Evolutionary conservation across 345 rosid species (phyloP), one percentile per base, ranked within the genome.

Genomic region (Salix arbutifolia): DNA sequence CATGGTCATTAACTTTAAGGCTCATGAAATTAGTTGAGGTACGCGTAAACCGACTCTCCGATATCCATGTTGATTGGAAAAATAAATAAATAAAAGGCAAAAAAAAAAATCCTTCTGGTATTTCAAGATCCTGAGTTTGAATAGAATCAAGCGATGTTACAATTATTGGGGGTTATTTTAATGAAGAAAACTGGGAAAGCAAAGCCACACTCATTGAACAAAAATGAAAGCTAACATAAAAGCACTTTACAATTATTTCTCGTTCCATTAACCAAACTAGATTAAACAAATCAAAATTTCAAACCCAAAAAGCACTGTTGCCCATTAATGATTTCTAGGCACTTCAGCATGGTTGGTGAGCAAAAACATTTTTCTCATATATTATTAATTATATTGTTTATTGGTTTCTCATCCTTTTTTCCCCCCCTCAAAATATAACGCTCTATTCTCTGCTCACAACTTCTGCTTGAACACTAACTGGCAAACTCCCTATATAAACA

Each of bases 141-240:
- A 70, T 53, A 77, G 75, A 73, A 69, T 31, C 77, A 18, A 66
- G 33, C 56, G 74, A 79, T 52, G 33, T 6, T 46, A 71, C 77
- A 74, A 73, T 73, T 68, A 71, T 70, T 74, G 84, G 72, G 72
- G 64, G 40, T 9, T 62, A 71, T 44, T 79, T 70, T 46, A 67
- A 33, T 75, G 64, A 30, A 69, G 46, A 70, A 13, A 74, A 74
- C 4, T 37, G 35, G 40, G 5, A 83, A 87, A 75, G 86, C 77
- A 61, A 81, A 71, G 76, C 74, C 80, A 81, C 85, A 60, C 83
- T 71, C 73, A 69, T 65, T 72, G 76, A 82, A 69, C 80, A 76
- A 77, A 46, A 73, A 17, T 75, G 78, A 88, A 86, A 88, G 88
- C 78, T 48, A 83, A 75, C 82, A 76, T 65, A 78, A 79, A 81